These are phyloP conservation scores for Angophora floribunda DNA, from an alignment of 345 rosid species.

Conservation along the genomic window DNA sequence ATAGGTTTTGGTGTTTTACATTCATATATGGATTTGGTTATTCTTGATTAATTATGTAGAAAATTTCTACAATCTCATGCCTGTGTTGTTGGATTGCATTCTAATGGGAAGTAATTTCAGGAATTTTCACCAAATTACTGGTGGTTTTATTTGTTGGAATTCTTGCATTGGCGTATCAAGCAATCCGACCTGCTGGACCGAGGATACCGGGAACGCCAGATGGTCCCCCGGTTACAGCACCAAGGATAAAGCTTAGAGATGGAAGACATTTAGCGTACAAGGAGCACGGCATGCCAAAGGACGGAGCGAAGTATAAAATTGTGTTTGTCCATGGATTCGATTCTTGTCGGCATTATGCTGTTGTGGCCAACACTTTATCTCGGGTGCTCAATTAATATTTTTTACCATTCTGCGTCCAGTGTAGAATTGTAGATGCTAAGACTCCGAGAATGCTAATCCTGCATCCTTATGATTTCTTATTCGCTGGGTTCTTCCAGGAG, in stretches of 20 bases:
- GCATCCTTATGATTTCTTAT: neutral
- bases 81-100: neutral
- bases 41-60: too few species aligned
- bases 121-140: slow-evolving; percentile 18
- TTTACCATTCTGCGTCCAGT: neutral
- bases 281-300: slow-evolving; percentile 44
- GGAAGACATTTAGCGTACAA: slow-evolving; percentile 52
- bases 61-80: too few species aligned
- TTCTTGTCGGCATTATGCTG: slow-evolving; percentile 29
- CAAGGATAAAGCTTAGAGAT: slow-evolving; percentile 49
- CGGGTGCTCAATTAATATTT: neutral
- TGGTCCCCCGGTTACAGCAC: slow-evolving; percentile 40
- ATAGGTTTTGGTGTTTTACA: too few species aligned
- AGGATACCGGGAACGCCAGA: slow-evolving; percentile 29
- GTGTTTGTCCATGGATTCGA: slow-evolving; percentile 40
- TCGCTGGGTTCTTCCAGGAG: slow-evolving; percentile 21
- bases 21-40: too few species aligned
- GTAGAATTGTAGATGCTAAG: neutral
- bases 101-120: slow-evolving; percentile 6
- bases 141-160: slow-evolving; percentile 22
- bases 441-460: neutral
- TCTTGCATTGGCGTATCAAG: slow-evolving; percentile 31
- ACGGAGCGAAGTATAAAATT: slow-evolving; percentile 28
- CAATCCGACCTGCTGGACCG: slow-evolving; percentile 39
- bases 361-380: neutral